Conservation (phyloP, 2,329 filamentous ascomycete species). For the Colletotrichum godetiae region DNA sequence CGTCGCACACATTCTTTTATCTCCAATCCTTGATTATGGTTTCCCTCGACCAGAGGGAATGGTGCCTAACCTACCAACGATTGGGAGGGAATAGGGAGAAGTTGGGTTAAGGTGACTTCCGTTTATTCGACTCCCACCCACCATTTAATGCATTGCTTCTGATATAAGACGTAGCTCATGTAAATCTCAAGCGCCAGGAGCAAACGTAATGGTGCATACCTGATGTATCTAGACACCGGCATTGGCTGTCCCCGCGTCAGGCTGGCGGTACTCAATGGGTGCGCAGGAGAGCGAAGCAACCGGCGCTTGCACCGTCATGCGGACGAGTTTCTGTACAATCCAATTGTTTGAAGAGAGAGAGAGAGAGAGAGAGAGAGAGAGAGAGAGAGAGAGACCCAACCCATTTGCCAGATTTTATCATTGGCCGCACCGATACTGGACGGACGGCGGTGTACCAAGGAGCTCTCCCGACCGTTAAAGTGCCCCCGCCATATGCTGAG, state of each 20-base stretch:
- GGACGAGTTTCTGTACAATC: neutral
- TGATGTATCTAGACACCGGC: neutral
- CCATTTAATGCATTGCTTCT: neutral
- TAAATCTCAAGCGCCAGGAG: neutral
- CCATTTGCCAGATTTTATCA: neutral
- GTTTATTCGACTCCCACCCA: neutral
- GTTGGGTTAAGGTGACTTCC: neutral
- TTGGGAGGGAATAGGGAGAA: neutral
- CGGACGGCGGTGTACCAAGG: neutral
- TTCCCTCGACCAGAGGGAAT: neutral
- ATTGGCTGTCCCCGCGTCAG: slow-evolving; percentile 11
- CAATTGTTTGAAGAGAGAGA: neutral
- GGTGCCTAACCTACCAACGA: neutral
- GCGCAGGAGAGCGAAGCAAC: neutral
- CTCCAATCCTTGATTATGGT: neutral
- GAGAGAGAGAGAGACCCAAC: no score
- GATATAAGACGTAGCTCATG: neutral
- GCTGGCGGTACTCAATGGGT: slow-evolving; percentile 1
- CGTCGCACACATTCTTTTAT: neutral
- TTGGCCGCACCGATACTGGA: neutral
- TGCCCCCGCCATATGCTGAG: neutral
- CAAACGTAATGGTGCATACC: neutral
- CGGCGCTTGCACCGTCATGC: slow-evolving; percentile 20
- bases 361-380: neutral
- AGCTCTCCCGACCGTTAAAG: neutral